A percentile compares a stretch with the other conserved stretches of the same genome.
Conservation (phyloP, 768 basidiomycete species). For the Paxillus rubicundulus region DNA sequence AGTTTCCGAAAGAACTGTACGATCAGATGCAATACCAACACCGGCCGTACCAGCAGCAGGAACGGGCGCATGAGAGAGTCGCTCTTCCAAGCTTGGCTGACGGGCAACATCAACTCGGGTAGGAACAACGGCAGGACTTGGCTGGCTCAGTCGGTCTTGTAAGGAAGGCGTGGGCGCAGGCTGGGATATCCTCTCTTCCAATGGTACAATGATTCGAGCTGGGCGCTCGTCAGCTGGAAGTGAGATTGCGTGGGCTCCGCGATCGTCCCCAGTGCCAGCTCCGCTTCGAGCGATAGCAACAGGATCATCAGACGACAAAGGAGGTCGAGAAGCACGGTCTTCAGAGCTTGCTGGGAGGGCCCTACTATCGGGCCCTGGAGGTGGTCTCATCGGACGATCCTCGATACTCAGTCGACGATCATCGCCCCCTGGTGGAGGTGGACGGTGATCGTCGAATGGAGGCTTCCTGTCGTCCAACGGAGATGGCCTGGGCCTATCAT, state of each 20-base stretch:
- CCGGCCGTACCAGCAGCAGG: constrained; percentile 14
- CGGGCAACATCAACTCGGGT: constrained; percentile 23
- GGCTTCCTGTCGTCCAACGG: constrained; percentile 33
- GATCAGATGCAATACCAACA: constrained; percentile 18
- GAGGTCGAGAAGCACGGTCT: constrained; percentile 18
- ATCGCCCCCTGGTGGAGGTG: constrained; percentile 17
- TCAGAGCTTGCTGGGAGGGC: constrained; percentile 12
- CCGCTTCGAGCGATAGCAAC: constrained; percentile 10
- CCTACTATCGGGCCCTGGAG: constrained; percentile 20
- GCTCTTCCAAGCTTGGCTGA: constrained; percentile 41
- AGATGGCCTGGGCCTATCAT: constrained; percentile 25
- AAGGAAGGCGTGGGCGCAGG: constrained; percentile 32
- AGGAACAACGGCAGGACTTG: constrained; percentile 13
- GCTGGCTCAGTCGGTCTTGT: constrained; percentile 40
- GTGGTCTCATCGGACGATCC: constrained; percentile 32
- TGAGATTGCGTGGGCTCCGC: constrained; percentile 16
- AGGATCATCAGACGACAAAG: constrained; percentile 16
- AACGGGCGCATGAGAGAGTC: constrained; percentile 35
- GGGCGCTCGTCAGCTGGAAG: constrained; percentile 27
- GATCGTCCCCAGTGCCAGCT: constrained; percentile 26
- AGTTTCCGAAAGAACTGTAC: not conserved
- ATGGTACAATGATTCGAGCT: constrained; percentile 22
- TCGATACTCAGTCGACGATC: constrained; percentile 28
- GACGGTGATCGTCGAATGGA: constrained; percentile 28
- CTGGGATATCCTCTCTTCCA: constrained; percentile 42